Conservation (phyloP, 495 filamentous ascomycete genomes). For the Neurospora intermedia region DNA sequence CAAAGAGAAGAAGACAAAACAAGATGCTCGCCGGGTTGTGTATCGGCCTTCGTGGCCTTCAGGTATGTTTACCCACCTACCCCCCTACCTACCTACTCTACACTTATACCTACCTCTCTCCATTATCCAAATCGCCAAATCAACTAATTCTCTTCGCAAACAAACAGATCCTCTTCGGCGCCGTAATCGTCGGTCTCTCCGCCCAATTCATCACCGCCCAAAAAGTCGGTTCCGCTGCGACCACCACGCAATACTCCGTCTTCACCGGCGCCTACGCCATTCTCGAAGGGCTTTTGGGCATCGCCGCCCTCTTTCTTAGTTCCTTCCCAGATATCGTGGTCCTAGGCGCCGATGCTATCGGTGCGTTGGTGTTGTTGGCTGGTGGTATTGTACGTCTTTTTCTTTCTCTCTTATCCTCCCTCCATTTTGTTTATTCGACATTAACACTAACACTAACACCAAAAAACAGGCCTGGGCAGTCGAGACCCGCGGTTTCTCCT, state of each 20-base stretch:
- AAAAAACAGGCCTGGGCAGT: slow-evolving; percentile 29
- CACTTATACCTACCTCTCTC: no score
- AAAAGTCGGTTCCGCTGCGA: slow-evolving; percentile 22
- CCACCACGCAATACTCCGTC: slow-evolving; percentile 32
- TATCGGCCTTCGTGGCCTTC: background rate
- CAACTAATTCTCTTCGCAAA: no score
- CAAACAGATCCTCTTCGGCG: slow-evolving; percentile 27
- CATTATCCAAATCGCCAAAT: no score
- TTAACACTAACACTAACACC: no score
- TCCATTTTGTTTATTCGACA: no score
- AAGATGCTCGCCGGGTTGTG: background rate
- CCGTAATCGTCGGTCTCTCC: slow-evolving; percentile 38
- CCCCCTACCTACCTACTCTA: no score
- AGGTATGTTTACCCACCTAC: background rate
- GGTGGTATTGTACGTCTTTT: slow-evolving; percentile 40
- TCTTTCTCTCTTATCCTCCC: no score
- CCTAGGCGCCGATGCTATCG: slow-evolving; percentile 33
- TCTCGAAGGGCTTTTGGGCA: slow-evolving; percentile 29
- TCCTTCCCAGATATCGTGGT: slow-evolving; percentile 24
- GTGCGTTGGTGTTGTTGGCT: slow-evolving; percentile 35
- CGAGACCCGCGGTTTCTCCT: slow-evolving; percentile 26
- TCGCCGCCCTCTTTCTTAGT: slow-evolving; percentile 27
- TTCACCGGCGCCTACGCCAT: slow-evolving; percentile 42
- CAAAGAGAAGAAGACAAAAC: background rate
- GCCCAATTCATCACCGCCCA: slow-evolving; percentile 36